These are phyloP conservation scores for Xerocomellus dryophilus DNA, from an alignment of 768 basidiomycete species.

Conservation along the genomic window DNA sequence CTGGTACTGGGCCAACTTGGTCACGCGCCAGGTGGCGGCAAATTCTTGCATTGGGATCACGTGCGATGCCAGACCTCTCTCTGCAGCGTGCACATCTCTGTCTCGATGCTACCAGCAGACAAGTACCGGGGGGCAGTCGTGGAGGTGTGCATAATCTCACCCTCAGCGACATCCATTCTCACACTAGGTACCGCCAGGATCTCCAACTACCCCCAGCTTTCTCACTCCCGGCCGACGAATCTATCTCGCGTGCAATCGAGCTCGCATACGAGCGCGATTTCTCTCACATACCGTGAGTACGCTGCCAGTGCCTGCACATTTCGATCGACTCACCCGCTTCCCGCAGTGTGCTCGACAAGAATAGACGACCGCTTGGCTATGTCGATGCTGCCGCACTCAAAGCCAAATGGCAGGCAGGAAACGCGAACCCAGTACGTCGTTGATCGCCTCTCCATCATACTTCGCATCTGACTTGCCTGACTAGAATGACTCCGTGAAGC, in stretches of 20 bases:
- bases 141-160: conserved; percentile 50
- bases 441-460: neutral
- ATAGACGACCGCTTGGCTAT: conserved; percentile 78
- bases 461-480: neutral
- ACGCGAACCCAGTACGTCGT: conserved; percentile 61
- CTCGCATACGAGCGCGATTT: conserved; percentile 93
- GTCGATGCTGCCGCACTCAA: conserved; percentile 76
- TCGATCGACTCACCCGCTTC: neutral
- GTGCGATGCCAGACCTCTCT: neutral
- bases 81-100: neutral
- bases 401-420: conserved; percentile 70
- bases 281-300: conserved; percentile 81
- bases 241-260: conserved; percentile 74
- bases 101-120: conserved; percentile 28
- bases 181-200: conserved; percentile 34
- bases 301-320: neutral
- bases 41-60: too few species aligned
- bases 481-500: conserved; percentile 67
- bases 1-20: too few species aligned
- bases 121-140: conserved; percentile 90
- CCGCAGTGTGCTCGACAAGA: conserved; percentile 67
- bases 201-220: conserved; percentile 87
- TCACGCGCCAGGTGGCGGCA: too few species aligned
- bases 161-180: neutral
- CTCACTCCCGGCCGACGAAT: conserved; percentile 66